Evolutionary conservation across 805 yeast genomes (phyloP).

Genomic region (Groenewaldozyma tartarivorans): DNA sequence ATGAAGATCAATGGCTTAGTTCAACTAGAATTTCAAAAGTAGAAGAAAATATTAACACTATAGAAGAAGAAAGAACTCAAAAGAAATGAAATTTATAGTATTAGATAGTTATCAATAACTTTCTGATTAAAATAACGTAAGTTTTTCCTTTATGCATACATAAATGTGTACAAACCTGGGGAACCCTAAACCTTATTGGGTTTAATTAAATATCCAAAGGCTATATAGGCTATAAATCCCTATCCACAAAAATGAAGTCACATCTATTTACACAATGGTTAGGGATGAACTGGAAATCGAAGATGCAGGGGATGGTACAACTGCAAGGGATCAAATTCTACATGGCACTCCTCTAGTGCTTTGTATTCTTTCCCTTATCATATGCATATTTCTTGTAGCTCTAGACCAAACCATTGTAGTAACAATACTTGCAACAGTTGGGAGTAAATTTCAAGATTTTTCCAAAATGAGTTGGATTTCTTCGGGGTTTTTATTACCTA

Average conservation of each 20-base stretch:
- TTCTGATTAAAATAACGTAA: too few relatives aligned
- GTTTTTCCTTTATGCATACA: too few relatives aligned
- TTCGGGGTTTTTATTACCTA: constrained; percentile 50
- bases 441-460: constrained; percentile 40
- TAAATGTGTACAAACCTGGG: too few relatives aligned
- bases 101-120: too few relatives aligned
- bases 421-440: constrained; percentile 43
- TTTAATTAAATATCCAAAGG: too few relatives aligned
- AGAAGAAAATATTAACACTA: background rate
- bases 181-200: too few relatives aligned
- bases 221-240: too few relatives aligned
- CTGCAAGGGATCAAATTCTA: constrained; percentile 16
- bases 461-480: constrained; percentile 49
- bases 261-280: too few relatives aligned
- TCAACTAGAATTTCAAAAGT: background rate
- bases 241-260: too few relatives aligned
- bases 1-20: constrained; percentile 15
- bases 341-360: constrained; percentile 15
- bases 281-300: too few relatives aligned
- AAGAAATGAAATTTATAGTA: too few relatives aligned
- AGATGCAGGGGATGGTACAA: constrained; percentile 19
- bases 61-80: background rate
- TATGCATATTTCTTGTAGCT: constrained; percentile 22
- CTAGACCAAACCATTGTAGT: constrained; percentile 48
- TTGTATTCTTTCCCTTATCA: constrained; percentile 12